These are phyloP conservation scores for Salix dunnii DNA, from an alignment of 345 rosid genomes.

Conservation along the genomic window DNA sequence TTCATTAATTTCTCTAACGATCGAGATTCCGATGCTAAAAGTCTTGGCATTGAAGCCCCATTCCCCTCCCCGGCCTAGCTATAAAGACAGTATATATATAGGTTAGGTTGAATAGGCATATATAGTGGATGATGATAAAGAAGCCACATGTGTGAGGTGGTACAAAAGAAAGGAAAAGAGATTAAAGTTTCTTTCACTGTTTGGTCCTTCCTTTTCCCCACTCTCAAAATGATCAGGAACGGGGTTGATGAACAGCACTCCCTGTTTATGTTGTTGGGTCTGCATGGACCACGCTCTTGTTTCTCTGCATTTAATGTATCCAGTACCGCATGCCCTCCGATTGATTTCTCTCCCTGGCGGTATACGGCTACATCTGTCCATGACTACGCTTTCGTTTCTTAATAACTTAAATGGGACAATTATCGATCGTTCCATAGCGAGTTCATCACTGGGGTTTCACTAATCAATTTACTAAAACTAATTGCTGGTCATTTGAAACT, in stretches of 20 bases:
- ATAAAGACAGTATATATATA: constrained; percentile 22
- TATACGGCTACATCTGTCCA: constrained; percentile 14
- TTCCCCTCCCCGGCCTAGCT: not conserved
- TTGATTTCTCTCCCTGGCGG: constrained; percentile 5
- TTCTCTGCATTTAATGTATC: constrained; percentile 3
- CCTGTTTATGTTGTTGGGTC: not conserved
- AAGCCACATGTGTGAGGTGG: constrained; percentile 27
- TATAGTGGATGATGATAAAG: constrained; percentile 33
- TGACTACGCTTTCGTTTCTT: not conserved
- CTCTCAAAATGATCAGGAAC: not conserved
- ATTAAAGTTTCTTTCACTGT: not conserved
- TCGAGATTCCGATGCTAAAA: constrained; percentile 1
- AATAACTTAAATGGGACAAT: not conserved
- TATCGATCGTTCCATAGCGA: not conserved
- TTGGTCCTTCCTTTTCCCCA: not conserved
- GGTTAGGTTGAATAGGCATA: constrained; percentile 51
- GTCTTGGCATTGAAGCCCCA: constrained; percentile 20
- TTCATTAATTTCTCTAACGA: constrained; percentile 11
- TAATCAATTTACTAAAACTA: not conserved
- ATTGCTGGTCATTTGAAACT: not conserved
- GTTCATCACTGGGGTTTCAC: not conserved
- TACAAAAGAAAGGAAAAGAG: not conserved
- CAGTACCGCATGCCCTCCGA: constrained; percentile 6
- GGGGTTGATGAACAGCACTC: not conserved
- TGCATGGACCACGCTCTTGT: constrained; percentile 24